Evolutionary conservation across 345 rosid genomes (phyloP).

Genomic region (Linum usitatissimum): DNA sequence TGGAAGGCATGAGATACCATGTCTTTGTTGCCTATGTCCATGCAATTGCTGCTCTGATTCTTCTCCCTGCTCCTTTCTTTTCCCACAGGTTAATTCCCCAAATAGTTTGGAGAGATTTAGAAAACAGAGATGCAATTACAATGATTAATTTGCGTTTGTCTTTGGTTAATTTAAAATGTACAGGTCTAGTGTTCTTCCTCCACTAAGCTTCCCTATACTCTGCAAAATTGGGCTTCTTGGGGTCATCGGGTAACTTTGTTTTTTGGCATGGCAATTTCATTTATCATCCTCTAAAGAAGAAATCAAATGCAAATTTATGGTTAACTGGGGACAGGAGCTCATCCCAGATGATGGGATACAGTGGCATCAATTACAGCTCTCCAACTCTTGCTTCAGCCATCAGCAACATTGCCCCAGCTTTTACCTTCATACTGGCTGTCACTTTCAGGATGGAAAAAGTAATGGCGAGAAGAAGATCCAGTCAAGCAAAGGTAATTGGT

Average conservation of each 20-base stretch:
- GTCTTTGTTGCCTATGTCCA: background rate
- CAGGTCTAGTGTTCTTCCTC: constrained; percentile 8
- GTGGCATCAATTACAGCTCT: constrained; percentile 27
- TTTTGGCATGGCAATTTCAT: background rate
- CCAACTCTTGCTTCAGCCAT: constrained; percentile 46
- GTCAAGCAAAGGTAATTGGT: constrained; percentile 4
- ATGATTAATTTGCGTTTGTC: no score
- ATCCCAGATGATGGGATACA: constrained; percentile 15
- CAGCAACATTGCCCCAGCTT: constrained; percentile 35
- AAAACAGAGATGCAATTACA: no score
- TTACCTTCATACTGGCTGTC: constrained; percentile 24
- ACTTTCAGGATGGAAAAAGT: constrained; percentile 10
- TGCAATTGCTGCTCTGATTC: background rate
- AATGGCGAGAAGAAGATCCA: background rate
- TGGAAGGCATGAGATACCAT: background rate
- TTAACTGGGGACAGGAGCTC: no score
- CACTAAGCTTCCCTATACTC: background rate
- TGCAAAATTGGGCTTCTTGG: constrained; percentile 24
- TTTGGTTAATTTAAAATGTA: no score
- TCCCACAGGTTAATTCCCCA: no score
- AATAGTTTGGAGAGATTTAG: no score
- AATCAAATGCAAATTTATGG: background rate
- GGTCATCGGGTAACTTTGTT: constrained; percentile 18
- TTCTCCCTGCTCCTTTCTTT: no score
- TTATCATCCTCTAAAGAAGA: no score